Evolutionary conservation across 305 asterid genomes (phyloP), one percentile per base, ranked within the genome.

Genomic region (Fraxinus baroniana): DNA sequence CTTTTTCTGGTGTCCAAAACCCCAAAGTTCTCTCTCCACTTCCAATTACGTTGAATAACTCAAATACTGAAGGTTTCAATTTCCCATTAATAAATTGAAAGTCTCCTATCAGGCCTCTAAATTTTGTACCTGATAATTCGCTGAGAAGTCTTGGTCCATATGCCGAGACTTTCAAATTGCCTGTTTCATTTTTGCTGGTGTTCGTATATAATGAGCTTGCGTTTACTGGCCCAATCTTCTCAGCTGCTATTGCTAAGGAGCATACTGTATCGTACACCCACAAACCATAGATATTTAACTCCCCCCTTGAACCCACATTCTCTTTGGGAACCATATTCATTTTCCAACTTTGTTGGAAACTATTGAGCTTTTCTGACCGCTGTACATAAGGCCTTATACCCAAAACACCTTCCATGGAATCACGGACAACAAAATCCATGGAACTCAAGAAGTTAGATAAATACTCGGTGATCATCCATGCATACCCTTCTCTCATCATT

Each of bases 331-430:
- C 55, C 86, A 79, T 81, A 78, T 82, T 82, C 83, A 81, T 85
- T 52, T 80, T 91, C 93, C 91, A 93, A 72, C 88, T 86, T 80
- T 76, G 87, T 79, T 36, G 77, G 82, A 93, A 91, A 32, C 77
- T 87, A 10, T 82, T 80, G 0, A 88, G 87, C 5, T 85, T 85
- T 52, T 82, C 68, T 0, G 97, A 87, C 24, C 30, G 28, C 0
- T 87, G 80, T 18, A 91, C 66, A 74, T 84, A 79, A 17, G 93
- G 90, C 85, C 92, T 88, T 44, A 92, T 28, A 8, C 94, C 94
- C 39, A 92, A 32, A 78, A 90, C 90, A 70, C 94, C 97, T 80
- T 91, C 90, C 94, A 92, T 92, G 1, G 92, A 85, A 72, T 83
- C 89, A 36, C 60, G 86, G n/a, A 79, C 84, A 4, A 36, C 20